A percentile compares a stretch with the other conserved stretches of the same genome.
phyloP scores from a whole-genome alignment of 2,329 filamentous ascomycete species.

The Cytospora paraplurivora region DNA sequence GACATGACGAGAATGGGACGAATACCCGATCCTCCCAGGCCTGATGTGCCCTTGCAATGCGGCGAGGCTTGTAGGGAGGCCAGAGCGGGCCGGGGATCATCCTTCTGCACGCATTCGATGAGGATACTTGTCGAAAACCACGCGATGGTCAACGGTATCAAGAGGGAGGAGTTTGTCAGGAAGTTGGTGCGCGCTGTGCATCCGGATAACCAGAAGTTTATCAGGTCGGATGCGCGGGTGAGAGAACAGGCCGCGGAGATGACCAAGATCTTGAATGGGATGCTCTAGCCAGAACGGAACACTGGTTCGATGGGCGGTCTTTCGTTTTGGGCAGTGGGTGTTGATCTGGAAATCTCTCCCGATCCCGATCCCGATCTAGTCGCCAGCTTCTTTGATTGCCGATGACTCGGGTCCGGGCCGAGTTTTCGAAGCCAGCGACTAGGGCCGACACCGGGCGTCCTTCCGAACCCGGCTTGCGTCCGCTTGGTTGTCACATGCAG shows the following conservation, averaged over 20 bases:
- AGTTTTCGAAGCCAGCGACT: neutral
- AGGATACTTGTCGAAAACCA: neutral
- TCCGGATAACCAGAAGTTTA: neutral
- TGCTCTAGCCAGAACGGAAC: neutral
- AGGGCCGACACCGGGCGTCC: too few species aligned
- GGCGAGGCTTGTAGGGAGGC: too few species aligned
- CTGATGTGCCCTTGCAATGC: too few species aligned
- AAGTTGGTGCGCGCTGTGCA: neutral
- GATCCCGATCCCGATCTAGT: neutral
- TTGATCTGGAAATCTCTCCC: too few species aligned
- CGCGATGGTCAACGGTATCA: neutral
- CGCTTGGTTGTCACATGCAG: neutral
- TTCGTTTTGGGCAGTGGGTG: too few species aligned
- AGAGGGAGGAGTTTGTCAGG: neutral
- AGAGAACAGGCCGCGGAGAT: neutral
- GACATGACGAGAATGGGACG: too few species aligned
- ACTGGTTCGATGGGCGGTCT: too few species aligned
- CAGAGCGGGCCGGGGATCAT: too few species aligned
- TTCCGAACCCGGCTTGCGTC: too few species aligned
- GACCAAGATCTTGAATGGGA: neutral
- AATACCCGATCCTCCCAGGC: too few species aligned
- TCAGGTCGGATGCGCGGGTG: neutral
- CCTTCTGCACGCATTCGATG: too few species aligned
- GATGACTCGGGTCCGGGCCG: neutral
- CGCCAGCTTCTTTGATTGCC: neutral